Percentiles rank a stretch among this genome's conserved stretches.
Evolutionary conservation across 2,329 filamentous ascomycete species (phyloP).

Genomic region (Basipetospora chlamydospora): DNA sequence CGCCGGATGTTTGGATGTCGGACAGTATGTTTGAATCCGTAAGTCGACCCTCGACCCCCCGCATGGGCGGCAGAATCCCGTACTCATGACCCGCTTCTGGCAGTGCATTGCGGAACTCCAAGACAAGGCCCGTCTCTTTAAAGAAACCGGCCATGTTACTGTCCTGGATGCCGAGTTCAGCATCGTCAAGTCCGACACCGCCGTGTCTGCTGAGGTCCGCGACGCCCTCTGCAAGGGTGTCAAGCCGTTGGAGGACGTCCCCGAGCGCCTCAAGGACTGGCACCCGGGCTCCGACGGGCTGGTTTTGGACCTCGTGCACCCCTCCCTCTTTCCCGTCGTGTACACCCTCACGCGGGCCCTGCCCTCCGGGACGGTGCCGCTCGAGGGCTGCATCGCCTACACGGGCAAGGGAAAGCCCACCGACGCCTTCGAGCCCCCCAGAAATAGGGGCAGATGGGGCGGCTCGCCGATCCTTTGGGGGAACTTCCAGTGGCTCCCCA

Average conservation of each 20-base stretch:
- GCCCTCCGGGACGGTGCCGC: slow-evolving; percentile 15
- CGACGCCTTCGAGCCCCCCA: neutral
- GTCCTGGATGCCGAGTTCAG: slow-evolving; percentile 6
- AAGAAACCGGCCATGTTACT: slow-evolving; percentile 13
- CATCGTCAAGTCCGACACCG: slow-evolving; percentile 9
- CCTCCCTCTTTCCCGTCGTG: slow-evolving; percentile 46
- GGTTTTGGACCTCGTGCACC: slow-evolving; percentile 49
- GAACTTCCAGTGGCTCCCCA: slow-evolving; percentile 32
- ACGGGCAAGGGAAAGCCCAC: slow-evolving; percentile 16
- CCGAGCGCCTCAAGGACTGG: slow-evolving; percentile 38
- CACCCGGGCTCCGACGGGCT: slow-evolving; percentile 41
- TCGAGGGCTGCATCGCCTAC: slow-evolving; percentile 20
- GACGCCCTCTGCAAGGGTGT: slow-evolving; percentile 28
- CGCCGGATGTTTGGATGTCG: slow-evolving; percentile 4
- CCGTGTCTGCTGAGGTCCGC: slow-evolving; percentile 11
- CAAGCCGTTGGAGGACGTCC: slow-evolving; percentile 32
- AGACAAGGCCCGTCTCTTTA: slow-evolving; percentile 27
- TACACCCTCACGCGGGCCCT: slow-evolving; percentile 31
- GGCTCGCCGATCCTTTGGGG: slow-evolving; percentile 9
- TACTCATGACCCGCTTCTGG: no score
- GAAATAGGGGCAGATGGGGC: no score
- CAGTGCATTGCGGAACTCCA: slow-evolving; percentile 24
- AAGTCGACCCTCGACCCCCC: no score
- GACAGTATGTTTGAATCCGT: slow-evolving; percentile 20
- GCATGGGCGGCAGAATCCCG: no score